These are phyloP conservation scores for Ziziphus jujuba DNA, from an alignment of 306 rosid species.

Conservation along the genomic window DNA sequence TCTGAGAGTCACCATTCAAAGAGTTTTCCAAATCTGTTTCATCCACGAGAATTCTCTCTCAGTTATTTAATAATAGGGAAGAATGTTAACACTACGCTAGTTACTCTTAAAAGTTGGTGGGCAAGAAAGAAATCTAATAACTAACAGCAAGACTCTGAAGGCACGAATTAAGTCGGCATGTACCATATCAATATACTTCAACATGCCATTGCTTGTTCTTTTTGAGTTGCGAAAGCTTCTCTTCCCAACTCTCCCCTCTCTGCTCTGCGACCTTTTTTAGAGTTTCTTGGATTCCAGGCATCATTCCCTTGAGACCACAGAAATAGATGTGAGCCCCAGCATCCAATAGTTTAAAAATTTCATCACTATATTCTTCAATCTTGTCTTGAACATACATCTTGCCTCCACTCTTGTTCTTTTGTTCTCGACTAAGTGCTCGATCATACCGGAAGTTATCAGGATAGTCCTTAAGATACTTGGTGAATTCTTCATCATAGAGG, in stretches of 20 bases:
- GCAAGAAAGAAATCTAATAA: constrained; percentile 7
- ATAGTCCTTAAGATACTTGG: constrained; percentile 75
- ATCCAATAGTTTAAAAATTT: constrained; percentile 79
- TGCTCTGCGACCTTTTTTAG: constrained; percentile 81
- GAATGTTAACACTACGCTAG: constrained; percentile 28
- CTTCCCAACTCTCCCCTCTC: constrained; percentile 93
- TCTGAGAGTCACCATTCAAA: neutral
- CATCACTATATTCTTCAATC: constrained; percentile 93
- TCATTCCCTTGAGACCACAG: constrained; percentile 98
- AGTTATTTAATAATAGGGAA: constrained; percentile 26
- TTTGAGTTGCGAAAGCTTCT: constrained; percentile 83
- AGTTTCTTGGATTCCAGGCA: constrained; percentile 98
- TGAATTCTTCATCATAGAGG: constrained; percentile 85
- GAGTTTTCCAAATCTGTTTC: constrained; percentile 18
- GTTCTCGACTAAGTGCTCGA: constrained; percentile 87
- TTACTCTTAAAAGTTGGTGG: constrained; percentile 28
- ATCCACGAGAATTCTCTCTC: constrained; percentile 25
- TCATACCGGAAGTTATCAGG: constrained; percentile 79
- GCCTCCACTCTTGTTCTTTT: constrained; percentile 81
- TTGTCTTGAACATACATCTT: constrained; percentile 98
- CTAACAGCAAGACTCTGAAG: constrained; percentile 11
- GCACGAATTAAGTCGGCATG: constrained; percentile 3
- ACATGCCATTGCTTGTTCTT: constrained; percentile 99
- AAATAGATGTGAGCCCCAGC: constrained; percentile 91
- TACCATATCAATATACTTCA: constrained; percentile 71